A percentile compares a stretch with the other conserved stretches of the same genome.
Evolutionary conservation across 441 rosid species (phyloP).

Genomic region (Populus hybrid): DNA sequence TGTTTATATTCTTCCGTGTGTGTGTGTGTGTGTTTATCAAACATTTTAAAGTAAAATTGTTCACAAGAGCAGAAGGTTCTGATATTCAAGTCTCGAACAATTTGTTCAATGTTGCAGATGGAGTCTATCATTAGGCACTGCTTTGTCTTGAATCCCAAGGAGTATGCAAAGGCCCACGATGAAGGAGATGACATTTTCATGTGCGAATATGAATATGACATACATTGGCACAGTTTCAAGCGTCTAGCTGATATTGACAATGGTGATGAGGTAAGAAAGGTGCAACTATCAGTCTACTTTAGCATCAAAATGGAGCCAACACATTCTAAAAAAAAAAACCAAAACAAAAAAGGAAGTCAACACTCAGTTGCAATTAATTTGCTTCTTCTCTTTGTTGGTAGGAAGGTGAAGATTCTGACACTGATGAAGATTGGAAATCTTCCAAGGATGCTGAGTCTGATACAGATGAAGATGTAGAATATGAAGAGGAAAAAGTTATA

Average conservation of each 20-base stretch:
- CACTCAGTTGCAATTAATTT: constrained; percentile 9
- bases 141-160: constrained; percentile 68
- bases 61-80: not conserved
- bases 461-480: constrained; percentile 64
- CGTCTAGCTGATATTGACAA: constrained; percentile 72
- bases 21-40: not conserved
- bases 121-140: constrained; percentile 80
- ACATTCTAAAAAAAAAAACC: not conserved
- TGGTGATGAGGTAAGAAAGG: constrained; percentile 44
- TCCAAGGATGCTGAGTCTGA: constrained; percentile 44
- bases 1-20: not conserved
- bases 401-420: constrained; percentile 58
- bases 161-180: constrained; percentile 62
- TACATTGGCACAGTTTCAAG: constrained; percentile 88
- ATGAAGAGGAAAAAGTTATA: constrained; percentile 45
- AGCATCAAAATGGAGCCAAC: not conserved
- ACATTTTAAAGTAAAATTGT: not conserved
- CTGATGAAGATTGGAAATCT: constrained; percentile 76
- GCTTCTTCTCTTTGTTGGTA: constrained; percentile 22
- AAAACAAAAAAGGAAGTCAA: not conserved
- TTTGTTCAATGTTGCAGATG: constrained; percentile 50
- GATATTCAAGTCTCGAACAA: constrained; percentile 6
- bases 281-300: not conserved
- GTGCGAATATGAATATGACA: constrained; percentile 93
- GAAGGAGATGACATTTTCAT: constrained; percentile 90